Conservation (phyloP, 2,329 filamentous ascomycete species). For the Daldinia sp. region DNA sequence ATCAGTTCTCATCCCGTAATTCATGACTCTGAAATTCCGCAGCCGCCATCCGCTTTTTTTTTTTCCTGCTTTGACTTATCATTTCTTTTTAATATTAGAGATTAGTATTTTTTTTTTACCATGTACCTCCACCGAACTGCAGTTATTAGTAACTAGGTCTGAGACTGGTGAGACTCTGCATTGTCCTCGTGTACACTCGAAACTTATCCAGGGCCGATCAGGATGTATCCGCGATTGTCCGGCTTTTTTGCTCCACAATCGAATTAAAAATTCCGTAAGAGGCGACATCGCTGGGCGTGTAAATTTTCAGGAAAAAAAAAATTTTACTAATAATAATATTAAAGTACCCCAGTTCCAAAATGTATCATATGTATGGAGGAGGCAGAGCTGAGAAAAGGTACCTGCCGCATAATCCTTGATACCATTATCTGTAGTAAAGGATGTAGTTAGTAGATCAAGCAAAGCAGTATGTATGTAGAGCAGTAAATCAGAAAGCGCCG, state of each 20-base stretch:
- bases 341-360: background rate
- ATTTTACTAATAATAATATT: background rate
- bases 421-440: background rate
- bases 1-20: constrained; percentile 1
- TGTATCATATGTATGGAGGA: constrained; percentile 17
- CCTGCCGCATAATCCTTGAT: too few relatives aligned
- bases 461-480: too few relatives aligned
- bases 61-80: constrained; percentile 4
- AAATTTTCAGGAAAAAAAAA: background rate
- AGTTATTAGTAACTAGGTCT: constrained; percentile 14
- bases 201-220: constrained; percentile 33
- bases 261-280: constrained; percentile 27
- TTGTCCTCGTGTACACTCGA: constrained; percentile 33
- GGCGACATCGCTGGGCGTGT: constrained; percentile 20
- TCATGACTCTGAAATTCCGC: constrained; percentile 12
- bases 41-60: constrained; percentile 10
- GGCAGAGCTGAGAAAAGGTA: constrained; percentile 7
- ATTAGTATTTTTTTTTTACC: constrained; percentile 7
- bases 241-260: constrained; percentile 21
- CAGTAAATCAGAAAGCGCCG: constrained; percentile 24
- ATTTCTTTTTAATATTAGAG: constrained; percentile 10
- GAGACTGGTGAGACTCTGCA: constrained; percentile 33
- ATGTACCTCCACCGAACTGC: constrained; percentile 11
- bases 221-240: constrained; percentile 29
- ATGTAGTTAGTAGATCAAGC: too few relatives aligned